These are phyloP conservation scores for Boeremia lycopersici DNA, from an alignment of 2,329 filamentous ascomycete species.

Conservation along the genomic window DNA sequence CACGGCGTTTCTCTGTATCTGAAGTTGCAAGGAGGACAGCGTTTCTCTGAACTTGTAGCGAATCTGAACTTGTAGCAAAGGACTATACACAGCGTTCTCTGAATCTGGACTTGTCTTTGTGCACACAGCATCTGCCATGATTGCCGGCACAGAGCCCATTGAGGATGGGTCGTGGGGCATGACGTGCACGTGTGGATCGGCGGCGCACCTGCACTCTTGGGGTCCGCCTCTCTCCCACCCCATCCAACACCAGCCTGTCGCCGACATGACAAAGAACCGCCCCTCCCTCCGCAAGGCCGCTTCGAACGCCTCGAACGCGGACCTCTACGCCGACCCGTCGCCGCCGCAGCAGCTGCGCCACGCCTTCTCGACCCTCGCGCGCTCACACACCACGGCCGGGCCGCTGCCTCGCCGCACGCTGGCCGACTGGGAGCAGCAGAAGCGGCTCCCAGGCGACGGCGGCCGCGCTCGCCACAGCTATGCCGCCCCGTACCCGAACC, in stretches of 20 bases:
- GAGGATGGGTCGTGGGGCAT: no score
- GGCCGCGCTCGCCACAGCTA: constrained; percentile 38
- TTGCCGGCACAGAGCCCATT: no score
- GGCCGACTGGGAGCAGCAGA: constrained; percentile 21
- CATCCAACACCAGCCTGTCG: not conserved
- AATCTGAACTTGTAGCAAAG: no score
- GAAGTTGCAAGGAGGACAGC: no score
- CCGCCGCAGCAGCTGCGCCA: constrained; percentile 36
- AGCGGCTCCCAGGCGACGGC: constrained; percentile 14
- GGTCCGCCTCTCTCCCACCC: not conserved
- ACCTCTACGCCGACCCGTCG: constrained; percentile 46
- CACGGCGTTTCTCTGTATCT: not conserved
- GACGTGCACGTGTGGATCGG: not conserved
- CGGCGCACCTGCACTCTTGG: constrained; percentile 1
- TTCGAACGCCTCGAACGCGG: constrained; percentile 45
- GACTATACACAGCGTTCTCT: no score
- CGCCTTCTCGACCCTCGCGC: constrained; percentile 33
- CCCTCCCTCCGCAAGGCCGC: constrained; percentile 45
- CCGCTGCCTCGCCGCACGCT: constrained; percentile 29
- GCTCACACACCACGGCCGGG: constrained; percentile 39
- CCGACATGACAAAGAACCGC: constrained; percentile 46
- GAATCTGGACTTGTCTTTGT: no score
- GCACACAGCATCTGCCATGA: no score
- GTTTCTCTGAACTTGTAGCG: no score
- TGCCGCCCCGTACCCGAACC: constrained; percentile 35